Evolutionary conservation across 2,329 filamentous ascomycete genomes (phyloP).

Genomic region (Colletotrichum sp.): DNA sequence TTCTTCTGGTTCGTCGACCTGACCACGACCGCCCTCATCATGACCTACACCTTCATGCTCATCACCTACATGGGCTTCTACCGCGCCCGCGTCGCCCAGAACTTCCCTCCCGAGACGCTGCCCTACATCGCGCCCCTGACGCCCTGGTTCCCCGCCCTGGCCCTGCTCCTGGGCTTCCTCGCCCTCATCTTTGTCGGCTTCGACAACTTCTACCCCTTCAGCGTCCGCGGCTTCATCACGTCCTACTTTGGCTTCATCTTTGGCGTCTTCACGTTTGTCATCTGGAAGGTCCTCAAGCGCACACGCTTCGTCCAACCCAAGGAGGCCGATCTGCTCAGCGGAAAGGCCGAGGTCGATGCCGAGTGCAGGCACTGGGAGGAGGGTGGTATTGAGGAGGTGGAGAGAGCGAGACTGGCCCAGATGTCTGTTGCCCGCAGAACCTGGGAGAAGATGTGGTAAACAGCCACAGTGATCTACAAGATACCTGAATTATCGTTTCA

Average conservation of each 20-base stretch:
- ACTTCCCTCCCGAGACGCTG: constrained; percentile 49
- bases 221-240: constrained; percentile 53
- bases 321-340: constrained; percentile 66
- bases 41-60: constrained; percentile 59
- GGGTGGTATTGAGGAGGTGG: constrained; percentile 51
- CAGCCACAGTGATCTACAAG: not conserved
- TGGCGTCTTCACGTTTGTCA: constrained; percentile 61
- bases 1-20: constrained; percentile 54
- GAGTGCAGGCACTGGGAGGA: constrained; percentile 49
- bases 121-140: constrained; percentile 56
- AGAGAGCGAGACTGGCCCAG: constrained; percentile 36
- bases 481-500: not conserved
- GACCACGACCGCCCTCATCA: constrained; percentile 62
- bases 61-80: constrained; percentile 52
- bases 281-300: constrained; percentile 70
- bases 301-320: constrained; percentile 60
- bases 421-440: constrained; percentile 39
- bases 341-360: constrained; percentile 70
- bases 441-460: constrained; percentile 46
- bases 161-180: constrained; percentile 48
- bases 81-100: constrained; percentile 58
- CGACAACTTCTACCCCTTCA: constrained; percentile 57
- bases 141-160: constrained; percentile 57
- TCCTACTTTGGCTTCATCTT: constrained; percentile 60
- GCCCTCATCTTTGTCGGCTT: constrained; percentile 63